These are phyloP conservation scores for Choricystis sp. DNA, from an alignment of 139 green algal species.

Conservation along the genomic window DNA sequence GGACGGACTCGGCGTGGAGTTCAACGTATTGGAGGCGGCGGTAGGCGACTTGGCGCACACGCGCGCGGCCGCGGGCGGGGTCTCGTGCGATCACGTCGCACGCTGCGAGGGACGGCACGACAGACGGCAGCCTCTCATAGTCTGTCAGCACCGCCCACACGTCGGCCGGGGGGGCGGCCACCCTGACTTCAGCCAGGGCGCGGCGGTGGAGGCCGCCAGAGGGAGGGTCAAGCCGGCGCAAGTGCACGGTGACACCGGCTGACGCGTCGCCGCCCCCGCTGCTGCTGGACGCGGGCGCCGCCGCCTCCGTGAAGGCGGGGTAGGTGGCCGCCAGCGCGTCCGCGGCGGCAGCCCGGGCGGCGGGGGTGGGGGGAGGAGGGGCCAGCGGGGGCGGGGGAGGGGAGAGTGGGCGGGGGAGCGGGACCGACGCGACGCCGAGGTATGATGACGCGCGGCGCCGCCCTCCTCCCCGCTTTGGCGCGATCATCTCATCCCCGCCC, in stretches of 20 bases:
- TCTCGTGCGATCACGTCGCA: constrained; percentile 15
- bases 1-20: constrained; percentile 30
- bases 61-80: too few relatives aligned
- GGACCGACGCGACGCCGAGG: constrained; percentile 18
- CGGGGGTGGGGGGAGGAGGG: not conserved
- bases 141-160: constrained; percentile 40
- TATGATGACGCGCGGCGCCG: constrained; percentile 14
- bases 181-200: constrained; percentile 20
- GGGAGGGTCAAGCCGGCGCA: constrained; percentile 23
- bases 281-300: too few relatives aligned
- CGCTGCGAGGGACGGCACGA: constrained; percentile 35
- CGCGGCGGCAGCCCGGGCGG: not conserved
- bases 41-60: constrained; percentile 33
- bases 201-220: constrained; percentile 18
- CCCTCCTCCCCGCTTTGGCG: too few relatives aligned
- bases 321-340: not conserved
- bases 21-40: constrained; percentile 41
- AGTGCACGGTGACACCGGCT: constrained; percentile 22
- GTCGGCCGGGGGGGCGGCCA: constrained; percentile 17
- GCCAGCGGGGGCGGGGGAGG: not conserved
- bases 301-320: constrained; percentile 3
- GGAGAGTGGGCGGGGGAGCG: constrained; percentile 10
- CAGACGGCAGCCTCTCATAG: constrained; percentile 29
- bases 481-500: not conserved
- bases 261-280: not conserved